phyloP scores from a whole-genome alignment of 257 asterid genomes.

The Fraxinus cuspidata region DNA sequence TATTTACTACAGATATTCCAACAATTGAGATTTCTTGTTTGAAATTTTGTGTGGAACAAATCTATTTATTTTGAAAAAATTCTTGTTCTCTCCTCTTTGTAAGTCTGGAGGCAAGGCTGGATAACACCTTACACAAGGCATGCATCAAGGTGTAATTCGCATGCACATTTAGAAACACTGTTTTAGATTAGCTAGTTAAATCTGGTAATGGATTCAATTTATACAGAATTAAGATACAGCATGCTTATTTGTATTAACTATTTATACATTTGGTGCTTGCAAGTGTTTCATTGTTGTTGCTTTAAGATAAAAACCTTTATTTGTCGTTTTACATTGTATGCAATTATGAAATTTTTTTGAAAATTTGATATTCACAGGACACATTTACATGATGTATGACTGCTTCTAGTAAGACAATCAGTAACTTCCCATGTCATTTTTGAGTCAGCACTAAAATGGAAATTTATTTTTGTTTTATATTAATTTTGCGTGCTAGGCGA shows the following conservation, averaged over 20 bases:
- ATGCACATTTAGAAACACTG: not conserved
- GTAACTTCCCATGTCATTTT: conserved; percentile 15
- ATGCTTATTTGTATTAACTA: not conserved
- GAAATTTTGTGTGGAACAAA: not conserved
- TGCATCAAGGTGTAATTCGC: not conserved
- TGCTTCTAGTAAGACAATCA: conserved; percentile 1
- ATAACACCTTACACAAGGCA: not conserved
- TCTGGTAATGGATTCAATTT: not conserved
- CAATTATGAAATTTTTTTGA: conserved; percentile 14
- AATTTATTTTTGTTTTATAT: not conserved
- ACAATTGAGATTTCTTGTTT: not conserved
- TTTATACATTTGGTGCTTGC: not conserved
- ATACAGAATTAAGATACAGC: not conserved
- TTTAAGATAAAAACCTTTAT: not conserved
- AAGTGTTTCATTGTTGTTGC: not conserved
- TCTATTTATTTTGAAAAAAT: not conserved
- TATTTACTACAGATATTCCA: not conserved
- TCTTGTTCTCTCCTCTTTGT: not conserved
- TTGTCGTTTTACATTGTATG: conserved; percentile 2
- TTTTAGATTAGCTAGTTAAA: not conserved
- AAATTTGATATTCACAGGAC: not conserved
- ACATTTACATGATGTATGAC: not conserved
- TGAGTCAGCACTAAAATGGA: conserved; percentile 15
- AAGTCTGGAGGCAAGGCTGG: not conserved
- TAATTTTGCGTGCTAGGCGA: conserved; percentile 50